Evolutionary conservation across 192 early-diverging fungal species (phyloP).

Genomic region (Coemansia sp.): DNA sequence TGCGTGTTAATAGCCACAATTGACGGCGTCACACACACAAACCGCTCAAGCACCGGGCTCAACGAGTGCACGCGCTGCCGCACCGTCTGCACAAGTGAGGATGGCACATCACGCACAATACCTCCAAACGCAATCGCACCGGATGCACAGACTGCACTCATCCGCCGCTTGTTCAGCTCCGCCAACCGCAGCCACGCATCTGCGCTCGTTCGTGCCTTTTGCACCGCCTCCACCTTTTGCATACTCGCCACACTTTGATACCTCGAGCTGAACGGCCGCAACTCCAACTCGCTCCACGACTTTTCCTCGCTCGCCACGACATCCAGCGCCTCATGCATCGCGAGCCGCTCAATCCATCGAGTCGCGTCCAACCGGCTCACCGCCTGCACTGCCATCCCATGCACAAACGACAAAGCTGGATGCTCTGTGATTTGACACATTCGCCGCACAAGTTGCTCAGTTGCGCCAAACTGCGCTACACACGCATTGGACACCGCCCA

Average conservation of each 20-base stretch:
- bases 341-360: background rate
- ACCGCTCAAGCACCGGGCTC: slow-evolving; percentile 14
- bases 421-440: background rate
- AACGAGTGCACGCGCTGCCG: slow-evolving; percentile 17
- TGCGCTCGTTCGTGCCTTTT: slow-evolving; percentile 42
- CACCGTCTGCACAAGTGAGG: slow-evolving; percentile 28
- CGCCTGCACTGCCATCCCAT: background rate
- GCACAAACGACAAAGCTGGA: background rate
- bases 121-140: slow-evolving; percentile 70
- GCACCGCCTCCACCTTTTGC: background rate
- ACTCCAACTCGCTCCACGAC: slow-evolving; percentile 25
- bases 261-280: slow-evolving; percentile 22
- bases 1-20: slow-evolving; percentile 26
- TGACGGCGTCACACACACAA: slow-evolving; percentile 41
- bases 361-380: background rate
- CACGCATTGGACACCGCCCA: slow-evolving; percentile 63
- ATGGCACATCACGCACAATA: slow-evolving; percentile 97
- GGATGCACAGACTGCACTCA: slow-evolving; percentile 85
- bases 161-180: slow-evolving; percentile 90
- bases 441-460: background rate
- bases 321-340: slow-evolving; percentile 2
- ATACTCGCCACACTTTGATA: slow-evolving; percentile 7
- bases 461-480: slow-evolving; percentile 28
- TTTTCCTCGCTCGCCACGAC: slow-evolving; percentile 11
- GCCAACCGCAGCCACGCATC: slow-evolving; percentile 89